These are phyloP conservation scores for Plantago major DNA, from an alignment of 257 asterid genomes.

Conservation along the genomic window DNA sequence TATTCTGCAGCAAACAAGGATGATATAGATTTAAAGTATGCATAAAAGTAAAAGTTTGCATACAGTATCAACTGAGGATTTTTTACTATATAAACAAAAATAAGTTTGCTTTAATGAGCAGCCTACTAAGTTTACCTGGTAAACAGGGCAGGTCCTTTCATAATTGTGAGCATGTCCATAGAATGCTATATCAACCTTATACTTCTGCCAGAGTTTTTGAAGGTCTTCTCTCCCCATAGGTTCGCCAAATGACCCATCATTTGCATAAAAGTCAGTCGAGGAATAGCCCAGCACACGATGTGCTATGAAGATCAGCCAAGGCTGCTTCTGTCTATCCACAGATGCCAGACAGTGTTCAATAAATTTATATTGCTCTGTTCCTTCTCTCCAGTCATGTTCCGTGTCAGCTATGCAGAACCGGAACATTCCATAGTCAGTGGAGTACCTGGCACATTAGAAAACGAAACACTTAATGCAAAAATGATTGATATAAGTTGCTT, in stretches of 20 bases:
- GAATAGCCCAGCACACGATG: conserved; percentile 54
- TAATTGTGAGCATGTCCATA: conserved; percentile 58
- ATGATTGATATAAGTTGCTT: not conserved
- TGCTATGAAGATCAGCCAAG: conserved; percentile 52
- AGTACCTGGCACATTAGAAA: conserved; percentile 29
- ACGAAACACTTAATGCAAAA: too few relatives aligned
- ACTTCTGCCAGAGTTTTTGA: conserved; percentile 16
- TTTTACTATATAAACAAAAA: too few relatives aligned
- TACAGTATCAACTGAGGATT: too few relatives aligned
- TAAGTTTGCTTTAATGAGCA: too few relatives aligned
- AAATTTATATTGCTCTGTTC: conserved; percentile 41
- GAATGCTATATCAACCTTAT: conserved; percentile 40
- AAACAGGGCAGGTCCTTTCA: conserved; percentile 41
- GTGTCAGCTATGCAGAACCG: conserved; percentile 60
- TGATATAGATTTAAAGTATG: not conserved
- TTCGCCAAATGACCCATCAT: conserved; percentile 41
- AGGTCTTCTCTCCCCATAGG: conserved; percentile 42
- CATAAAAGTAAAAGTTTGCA: too few relatives aligned
- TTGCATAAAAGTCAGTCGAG: conserved; percentile 32
- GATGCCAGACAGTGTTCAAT: conserved; percentile 50
- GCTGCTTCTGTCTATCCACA: conserved; percentile 45
- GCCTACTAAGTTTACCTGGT: conserved; percentile 4
- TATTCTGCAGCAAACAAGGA: conserved; percentile 12
- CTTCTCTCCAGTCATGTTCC: conserved; percentile 41
- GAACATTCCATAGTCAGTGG: conserved; percentile 18